A percentile compares a stretch with the other conserved stretches of the same genome.
Evolutionary conservation across 2,329 filamentous ascomycete species (phyloP).

Genomic region (Aspergillus sp.): DNA sequence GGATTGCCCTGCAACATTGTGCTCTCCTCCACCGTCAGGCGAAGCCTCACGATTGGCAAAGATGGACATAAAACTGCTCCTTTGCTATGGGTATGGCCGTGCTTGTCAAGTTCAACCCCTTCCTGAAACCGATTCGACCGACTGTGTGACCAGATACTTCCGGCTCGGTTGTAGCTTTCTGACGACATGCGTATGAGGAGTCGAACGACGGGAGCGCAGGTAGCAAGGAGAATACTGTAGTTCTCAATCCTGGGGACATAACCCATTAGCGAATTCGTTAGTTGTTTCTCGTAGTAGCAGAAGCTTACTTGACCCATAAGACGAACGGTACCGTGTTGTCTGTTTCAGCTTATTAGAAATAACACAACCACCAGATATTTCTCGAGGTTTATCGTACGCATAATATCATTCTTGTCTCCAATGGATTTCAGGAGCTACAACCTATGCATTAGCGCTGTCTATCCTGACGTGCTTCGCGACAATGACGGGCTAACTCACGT

Average conservation of each 20-base stretch:
- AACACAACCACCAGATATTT: too few species aligned
- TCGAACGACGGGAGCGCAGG: not conserved
- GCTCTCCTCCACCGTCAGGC: not conserved
- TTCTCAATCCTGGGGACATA: not conserved
- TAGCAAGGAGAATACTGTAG: not conserved
- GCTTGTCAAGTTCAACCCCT: not conserved
- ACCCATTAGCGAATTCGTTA: not conserved
- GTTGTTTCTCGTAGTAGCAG: not conserved
- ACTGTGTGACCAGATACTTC: not conserved
- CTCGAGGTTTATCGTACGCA: too few species aligned
- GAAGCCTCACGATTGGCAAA: not conserved
- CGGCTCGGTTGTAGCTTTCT: not conserved
- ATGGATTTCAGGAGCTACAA: not conserved
- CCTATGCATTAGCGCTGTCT: too few species aligned
- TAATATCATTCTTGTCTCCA: not conserved
- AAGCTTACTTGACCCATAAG: not conserved
- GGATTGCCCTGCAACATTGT: not conserved
- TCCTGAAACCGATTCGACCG: not conserved
- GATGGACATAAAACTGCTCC: not conserved
- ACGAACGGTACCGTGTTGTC: not conserved
- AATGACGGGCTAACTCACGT: not conserved
- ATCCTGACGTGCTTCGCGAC: too few species aligned
- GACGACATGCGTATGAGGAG: not conserved
- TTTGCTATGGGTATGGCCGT: not conserved
- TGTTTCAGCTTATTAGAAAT: not conserved